phyloP scores from a whole-genome alignment of 805 yeast genomes.

The Naumovozyma dairenensis region DNA sequence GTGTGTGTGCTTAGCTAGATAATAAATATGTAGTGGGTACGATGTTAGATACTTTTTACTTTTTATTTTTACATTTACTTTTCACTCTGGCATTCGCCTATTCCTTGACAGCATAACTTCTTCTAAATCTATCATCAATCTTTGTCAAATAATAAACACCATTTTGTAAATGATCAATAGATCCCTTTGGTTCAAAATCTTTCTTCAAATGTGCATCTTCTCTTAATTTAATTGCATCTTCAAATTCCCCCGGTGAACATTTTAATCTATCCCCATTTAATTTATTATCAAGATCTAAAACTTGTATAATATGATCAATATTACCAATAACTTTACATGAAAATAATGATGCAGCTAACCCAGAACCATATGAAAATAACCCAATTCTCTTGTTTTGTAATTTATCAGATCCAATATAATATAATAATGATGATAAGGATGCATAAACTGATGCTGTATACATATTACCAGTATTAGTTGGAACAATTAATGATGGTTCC shows the following conservation, averaged over 20 bases:
- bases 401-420: constrained; percentile 60
- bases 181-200: constrained; percentile 68
- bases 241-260: constrained; percentile 71
- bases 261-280: constrained; percentile 49
- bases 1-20: no score
- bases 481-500: constrained; percentile 69
- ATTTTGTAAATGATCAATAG: constrained; percentile 53
- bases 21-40: no score
- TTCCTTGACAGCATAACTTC: constrained; percentile 64
- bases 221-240: constrained; percentile 72
- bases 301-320: constrained; percentile 51
- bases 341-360: constrained; percentile 85
- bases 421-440: constrained; percentile 71
- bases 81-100: constrained; percentile 21
- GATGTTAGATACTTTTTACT: no score
- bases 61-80: background rate
- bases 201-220: constrained; percentile 83
- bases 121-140: constrained; percentile 81
- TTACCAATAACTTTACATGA: constrained; percentile 77
- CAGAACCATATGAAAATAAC: constrained; percentile 95
- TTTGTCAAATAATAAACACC: constrained; percentile 80
- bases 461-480: constrained; percentile 97
- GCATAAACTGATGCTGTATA: constrained; percentile 93
- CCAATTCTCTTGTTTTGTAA: constrained; percentile 82
- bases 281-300: constrained; percentile 57